These are phyloP conservation scores for Myxozyma geophila DNA, from an alignment of 805 yeast genomes.

Conservation along the genomic window DNA sequence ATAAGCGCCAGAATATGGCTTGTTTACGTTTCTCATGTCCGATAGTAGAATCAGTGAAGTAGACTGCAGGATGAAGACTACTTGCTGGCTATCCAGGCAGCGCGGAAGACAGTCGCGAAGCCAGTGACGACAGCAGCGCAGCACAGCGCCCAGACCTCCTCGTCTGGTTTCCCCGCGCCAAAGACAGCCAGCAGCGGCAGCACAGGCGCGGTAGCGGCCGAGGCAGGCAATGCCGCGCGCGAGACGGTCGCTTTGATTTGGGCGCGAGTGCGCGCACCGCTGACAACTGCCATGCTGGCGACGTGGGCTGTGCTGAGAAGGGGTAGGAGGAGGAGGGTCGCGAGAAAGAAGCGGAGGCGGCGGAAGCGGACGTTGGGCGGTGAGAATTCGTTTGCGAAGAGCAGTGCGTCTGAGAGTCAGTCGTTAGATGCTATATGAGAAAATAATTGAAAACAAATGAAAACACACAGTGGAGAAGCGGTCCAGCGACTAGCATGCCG, in stretches of 20 bases:
- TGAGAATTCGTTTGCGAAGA: neutral
- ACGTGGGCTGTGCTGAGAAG: constrained; percentile 12
- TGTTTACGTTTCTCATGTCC: too few species aligned
- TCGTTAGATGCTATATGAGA: neutral
- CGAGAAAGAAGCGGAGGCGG: constrained; percentile 10
- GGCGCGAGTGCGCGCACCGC: constrained; percentile 15
- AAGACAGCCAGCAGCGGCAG: constrained; percentile 11
- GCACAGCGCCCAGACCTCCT: constrained; percentile 9
- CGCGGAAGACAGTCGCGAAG: constrained; percentile 12
- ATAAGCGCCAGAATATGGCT: too few species aligned
- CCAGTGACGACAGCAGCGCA: constrained; percentile 14
- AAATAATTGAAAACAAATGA: neutral
- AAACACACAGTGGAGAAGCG: constrained; percentile 17
- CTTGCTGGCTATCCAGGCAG: constrained; percentile 2
- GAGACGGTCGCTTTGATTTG: constrained; percentile 15
- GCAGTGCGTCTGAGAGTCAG: constrained; percentile 3
- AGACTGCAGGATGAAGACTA: too few species aligned
- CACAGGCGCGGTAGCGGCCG: constrained; percentile 15
- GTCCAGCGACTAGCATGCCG: constrained; percentile 21
- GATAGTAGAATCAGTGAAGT: too few species aligned
- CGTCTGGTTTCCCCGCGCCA: neutral
- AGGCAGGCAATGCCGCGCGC: constrained; percentile 14
- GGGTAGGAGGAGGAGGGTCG: constrained; percentile 6
- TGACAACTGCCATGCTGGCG: constrained; percentile 14
- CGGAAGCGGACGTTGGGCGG: constrained; percentile 6